phyloP scores from a whole-genome alignment of 1,139 yeast genomes.

The Diutina mesorugosa region DNA sequence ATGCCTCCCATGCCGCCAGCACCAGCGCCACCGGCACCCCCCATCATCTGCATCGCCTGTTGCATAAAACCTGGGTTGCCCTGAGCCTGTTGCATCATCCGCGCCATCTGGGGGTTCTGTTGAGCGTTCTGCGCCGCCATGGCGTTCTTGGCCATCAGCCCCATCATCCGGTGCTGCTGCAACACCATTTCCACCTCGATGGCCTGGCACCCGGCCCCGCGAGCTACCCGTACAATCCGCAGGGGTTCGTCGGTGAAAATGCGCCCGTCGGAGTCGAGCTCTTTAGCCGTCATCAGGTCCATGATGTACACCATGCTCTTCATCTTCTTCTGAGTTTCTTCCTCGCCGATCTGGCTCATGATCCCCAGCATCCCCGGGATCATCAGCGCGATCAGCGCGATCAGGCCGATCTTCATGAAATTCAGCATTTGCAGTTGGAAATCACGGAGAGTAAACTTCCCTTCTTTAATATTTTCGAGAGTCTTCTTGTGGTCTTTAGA shows the following conservation, averaged over 20 bases:
- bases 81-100: conserved; percentile 37
- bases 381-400: conserved; percentile 89
- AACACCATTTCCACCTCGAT: conserved; percentile 90
- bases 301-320: conserved; percentile 84
- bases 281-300: conserved; percentile 94
- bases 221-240: conserved; percentile 80
- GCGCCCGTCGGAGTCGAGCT: conserved; percentile 83
- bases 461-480: conserved; percentile 87
- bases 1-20: conserved; percentile 11
- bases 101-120: conserved; percentile 9
- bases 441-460: conserved; percentile 84
- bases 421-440: conserved; percentile 93
- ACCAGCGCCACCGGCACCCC: conserved; percentile 24
- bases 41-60: conserved; percentile 38
- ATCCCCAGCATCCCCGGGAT: conserved; percentile 84
- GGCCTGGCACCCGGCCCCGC: conserved; percentile 92
- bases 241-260: conserved; percentile 72
- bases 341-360: conserved; percentile 83
- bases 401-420: conserved; percentile 92
- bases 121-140: conserved; percentile 14
- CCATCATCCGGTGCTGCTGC: conserved; percentile 91
- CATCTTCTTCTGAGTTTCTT: conserved; percentile 70
- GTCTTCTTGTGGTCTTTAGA: conserved; percentile 67
- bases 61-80: conserved; percentile 40
- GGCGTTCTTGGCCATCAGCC: conserved; percentile 56